A percentile compares a stretch with the other conserved stretches of the same genome.
These are phyloP conservation scores for Letharia lupina DNA, from an alignment of 495 filamentous ascomycete genomes.

Conservation along the genomic window DNA sequence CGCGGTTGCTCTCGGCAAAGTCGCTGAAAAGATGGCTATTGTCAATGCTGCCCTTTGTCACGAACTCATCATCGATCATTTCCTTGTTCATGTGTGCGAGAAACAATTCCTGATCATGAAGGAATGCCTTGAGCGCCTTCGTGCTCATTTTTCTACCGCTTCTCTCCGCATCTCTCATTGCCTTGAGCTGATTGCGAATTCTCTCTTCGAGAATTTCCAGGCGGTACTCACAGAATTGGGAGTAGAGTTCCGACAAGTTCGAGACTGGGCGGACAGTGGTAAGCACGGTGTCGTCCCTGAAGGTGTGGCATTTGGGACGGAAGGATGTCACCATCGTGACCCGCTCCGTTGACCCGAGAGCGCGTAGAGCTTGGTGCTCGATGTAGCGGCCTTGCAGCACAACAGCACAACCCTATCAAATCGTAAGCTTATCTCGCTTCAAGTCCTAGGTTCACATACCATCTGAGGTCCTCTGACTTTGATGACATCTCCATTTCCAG, in stretches of 20 bases:
- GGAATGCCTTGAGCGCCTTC: slow-evolving; percentile 37
- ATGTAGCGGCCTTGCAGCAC: slow-evolving; percentile 67
- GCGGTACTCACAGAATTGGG: slow-evolving; percentile 60
- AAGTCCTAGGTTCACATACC: slow-evolving; percentile 33
- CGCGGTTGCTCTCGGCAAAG: slow-evolving; percentile 13
- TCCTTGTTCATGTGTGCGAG: slow-evolving; percentile 48
- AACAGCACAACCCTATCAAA: slow-evolving; percentile 52
- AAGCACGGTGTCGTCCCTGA: slow-evolving; percentile 59
- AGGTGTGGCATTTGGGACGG: slow-evolving; percentile 48
- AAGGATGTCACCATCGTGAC: slow-evolving; percentile 70
- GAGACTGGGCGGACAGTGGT: slow-evolving; percentile 59
- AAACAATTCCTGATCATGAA: slow-evolving; percentile 46
- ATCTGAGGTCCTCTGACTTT: slow-evolving; percentile 62
- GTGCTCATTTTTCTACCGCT: slow-evolving; percentile 37
- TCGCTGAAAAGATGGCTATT: slow-evolving; percentile 33
- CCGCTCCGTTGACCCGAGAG: slow-evolving; percentile 55
- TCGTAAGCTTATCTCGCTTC: slow-evolving; percentile 12
- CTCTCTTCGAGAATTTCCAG: slow-evolving; percentile 62
- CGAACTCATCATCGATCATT: slow-evolving; percentile 47
- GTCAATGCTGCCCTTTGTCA: slow-evolving; percentile 41
- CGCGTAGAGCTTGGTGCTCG: slow-evolving; percentile 58
- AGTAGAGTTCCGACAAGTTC: slow-evolving; percentile 59
- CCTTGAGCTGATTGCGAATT: slow-evolving; percentile 37
- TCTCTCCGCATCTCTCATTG: slow-evolving; percentile 38
- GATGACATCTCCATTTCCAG: slow-evolving; percentile 51